phyloP scores from a whole-genome alignment of 2,329 filamentous ascomycete species.

The Alternaria sp. region DNA sequence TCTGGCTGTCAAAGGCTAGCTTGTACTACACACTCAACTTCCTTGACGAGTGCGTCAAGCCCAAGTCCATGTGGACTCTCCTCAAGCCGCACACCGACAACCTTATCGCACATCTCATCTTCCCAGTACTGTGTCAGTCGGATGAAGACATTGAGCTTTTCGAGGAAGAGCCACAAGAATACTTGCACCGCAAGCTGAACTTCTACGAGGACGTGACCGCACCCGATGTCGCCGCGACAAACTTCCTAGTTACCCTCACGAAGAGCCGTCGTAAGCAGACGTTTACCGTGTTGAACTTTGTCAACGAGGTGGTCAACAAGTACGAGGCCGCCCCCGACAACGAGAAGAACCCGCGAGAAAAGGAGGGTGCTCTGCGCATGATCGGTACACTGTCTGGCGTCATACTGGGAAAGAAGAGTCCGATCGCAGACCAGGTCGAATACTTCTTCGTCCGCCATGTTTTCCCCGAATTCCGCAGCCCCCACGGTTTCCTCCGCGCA shows the following conservation, averaged over 20 bases:
- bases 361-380: slow-evolving; percentile 96
- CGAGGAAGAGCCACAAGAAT: slow-evolving; percentile 92
- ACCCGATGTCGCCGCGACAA: slow-evolving; percentile 93
- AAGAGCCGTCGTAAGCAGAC: slow-evolving; percentile 96
- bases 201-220: slow-evolving; percentile 97
- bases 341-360: slow-evolving; percentile 92
- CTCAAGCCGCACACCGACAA: slow-evolving; percentile 93
- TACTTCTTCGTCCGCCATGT: slow-evolving; percentile 99
- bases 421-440: slow-evolving; percentile 95
- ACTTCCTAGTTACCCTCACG: slow-evolving; percentile 93
- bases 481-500: slow-evolving; percentile 89
- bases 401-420: slow-evolving; percentile 96
- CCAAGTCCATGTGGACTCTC: slow-evolving; percentile 95
- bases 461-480: slow-evolving; percentile 95
- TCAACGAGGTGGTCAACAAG: slow-evolving; percentile 92
- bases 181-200: slow-evolving; percentile 95
- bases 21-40: slow-evolving; percentile 93
- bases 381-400: slow-evolving; percentile 94
- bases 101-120: slow-evolving; percentile 91
- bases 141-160: slow-evolving; percentile 94
- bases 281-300: slow-evolving; percentile 90
- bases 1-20: slow-evolving; percentile 94
- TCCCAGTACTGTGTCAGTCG: slow-evolving; percentile 91
- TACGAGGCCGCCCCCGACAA: slow-evolving; percentile 85
- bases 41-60: slow-evolving; percentile 95